Base-by-base conservation (phyloP, 495 filamentous ascomycete species). In the Neurospora sp. region DNA sequence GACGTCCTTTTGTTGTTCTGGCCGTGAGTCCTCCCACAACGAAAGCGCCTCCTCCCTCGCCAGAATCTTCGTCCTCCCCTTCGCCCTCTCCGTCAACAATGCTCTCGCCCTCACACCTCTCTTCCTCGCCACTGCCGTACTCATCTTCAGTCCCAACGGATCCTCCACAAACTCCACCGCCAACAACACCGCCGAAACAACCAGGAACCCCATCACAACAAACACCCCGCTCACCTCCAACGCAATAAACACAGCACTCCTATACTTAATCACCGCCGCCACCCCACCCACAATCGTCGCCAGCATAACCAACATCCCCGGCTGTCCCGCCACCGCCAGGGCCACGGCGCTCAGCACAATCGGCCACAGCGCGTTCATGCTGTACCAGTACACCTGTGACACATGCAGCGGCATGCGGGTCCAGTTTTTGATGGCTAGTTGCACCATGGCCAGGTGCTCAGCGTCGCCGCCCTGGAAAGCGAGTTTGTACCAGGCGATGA, bases 191-290 rank as follows among this genome's bases (percentile, higher is more conserved):
- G 71, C n/a, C 15, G 37, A 59, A 15, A 72, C 28, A 3, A 70
- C 31, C 19, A 66, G 7, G 5, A 77, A 54, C 8, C 76, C 80
- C 3, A 70, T 4, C 0, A 74, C 76, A 1, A 82, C 62, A 75
- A 82, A 79, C 66, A 79, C 21, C 1, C 76, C 77, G 19, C 76
- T 76, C 8, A 80, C 39, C 76, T 82, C 71, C 36, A 82, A 70
- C 39, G 78, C 78, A n/a, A 82, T 79, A 54, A 71, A 79, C 69
- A 82, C 73, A 5, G 54, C 74, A 24, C 78, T 79, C 37, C 79
- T 70, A 39, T 76, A 77, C 69, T 40, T 71, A 2, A 81, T 71
- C 13, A 81, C 13, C n/a, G 59, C 72, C 54, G 10, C 9, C 9
- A 78, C 76, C 2, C 40, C 72, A 1, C 74, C 76, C 1, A 74